Evolutionary conservation across 2,329 filamentous ascomycete genomes (phyloP).

Genomic region (Aaosphaeria pasadenensis): DNA sequence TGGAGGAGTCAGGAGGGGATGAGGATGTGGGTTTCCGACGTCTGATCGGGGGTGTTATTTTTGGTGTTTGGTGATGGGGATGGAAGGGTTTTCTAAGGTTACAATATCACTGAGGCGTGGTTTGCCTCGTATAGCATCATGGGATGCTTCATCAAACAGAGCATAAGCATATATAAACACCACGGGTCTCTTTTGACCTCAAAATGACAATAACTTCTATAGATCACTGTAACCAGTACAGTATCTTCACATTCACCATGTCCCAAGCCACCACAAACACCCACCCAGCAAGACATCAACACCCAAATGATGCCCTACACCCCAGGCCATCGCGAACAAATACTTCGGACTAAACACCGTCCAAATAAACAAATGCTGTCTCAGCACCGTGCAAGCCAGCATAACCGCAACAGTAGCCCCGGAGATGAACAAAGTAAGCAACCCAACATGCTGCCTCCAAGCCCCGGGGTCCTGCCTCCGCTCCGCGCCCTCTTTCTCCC

Average conservation of each 20-base stretch:
- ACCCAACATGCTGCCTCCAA: conserved; percentile 51
- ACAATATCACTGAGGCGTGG: no score
- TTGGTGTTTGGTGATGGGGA: no score
- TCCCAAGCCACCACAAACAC: conserved; percentile 30
- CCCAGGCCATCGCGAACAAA: conserved; percentile 88
- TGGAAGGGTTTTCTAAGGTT: no score
- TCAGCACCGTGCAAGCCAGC: conserved; percentile 77
- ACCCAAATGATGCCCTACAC: conserved; percentile 72
- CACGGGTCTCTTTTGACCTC: no score
- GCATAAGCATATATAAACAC: no score
- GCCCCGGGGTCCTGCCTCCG: background rate
- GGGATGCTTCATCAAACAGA: no score
- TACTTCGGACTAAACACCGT: conserved; percentile 98
- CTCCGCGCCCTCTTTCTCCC: conserved; percentile 7
- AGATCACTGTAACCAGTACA: no score
- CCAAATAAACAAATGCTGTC: conserved; percentile 96
- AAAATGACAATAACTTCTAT: no score
- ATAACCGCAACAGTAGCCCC: conserved; percentile 71
- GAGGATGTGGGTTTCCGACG: no score
- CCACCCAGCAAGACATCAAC: conserved; percentile 31
- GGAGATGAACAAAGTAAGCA: conserved; percentile 70
- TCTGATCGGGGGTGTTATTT: no score
- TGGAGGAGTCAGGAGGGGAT: no score
- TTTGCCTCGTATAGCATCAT: no score
- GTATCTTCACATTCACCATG: conserved; percentile 14